Conservation (phyloP, 2,329 filamentous ascomycete genomes). For the Hypocrella siamensis region DNA sequence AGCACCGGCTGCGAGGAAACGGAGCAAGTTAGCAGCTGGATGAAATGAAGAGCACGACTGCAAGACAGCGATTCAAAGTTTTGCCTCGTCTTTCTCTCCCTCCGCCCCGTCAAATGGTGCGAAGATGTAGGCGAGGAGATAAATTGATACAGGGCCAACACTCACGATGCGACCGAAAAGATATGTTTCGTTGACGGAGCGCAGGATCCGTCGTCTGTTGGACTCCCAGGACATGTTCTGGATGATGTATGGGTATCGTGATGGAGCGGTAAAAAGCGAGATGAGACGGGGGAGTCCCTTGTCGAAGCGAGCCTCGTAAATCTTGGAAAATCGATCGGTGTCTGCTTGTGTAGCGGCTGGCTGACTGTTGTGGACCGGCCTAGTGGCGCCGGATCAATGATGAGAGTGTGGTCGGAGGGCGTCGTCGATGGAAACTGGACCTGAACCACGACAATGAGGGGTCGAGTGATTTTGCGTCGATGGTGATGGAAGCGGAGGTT, state of each 20-base stretch:
- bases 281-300: background rate
- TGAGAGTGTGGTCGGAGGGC: no score
- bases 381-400: no score
- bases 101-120: background rate
- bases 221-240: slow-evolving; percentile 43
- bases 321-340: no score
- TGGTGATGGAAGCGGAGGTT: no score
- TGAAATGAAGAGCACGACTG: background rate
- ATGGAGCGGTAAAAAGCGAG: background rate
- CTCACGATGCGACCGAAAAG: slow-evolving; percentile 60
- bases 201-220: slow-evolving; percentile 42
- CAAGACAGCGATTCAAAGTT: background rate
- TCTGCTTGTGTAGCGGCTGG: no score
- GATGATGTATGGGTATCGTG: background rate
- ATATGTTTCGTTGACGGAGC: slow-evolving; percentile 48
- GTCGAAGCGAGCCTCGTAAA: no score
- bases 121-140: background rate
- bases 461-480: no score
- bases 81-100: no score
- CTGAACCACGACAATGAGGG: no score
- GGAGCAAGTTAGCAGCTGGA: slow-evolving; percentile 1
- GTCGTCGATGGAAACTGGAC: no score
- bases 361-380: no score
- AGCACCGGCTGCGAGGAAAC: slow-evolving; percentile 55
- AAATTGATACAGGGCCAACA: slow-evolving; percentile 9